A percentile compares a stretch with the other conserved stretches of the same genome.
Conservation (phyloP, 805 yeast genomes). For the Myxozyma mucilagina region DNA sequence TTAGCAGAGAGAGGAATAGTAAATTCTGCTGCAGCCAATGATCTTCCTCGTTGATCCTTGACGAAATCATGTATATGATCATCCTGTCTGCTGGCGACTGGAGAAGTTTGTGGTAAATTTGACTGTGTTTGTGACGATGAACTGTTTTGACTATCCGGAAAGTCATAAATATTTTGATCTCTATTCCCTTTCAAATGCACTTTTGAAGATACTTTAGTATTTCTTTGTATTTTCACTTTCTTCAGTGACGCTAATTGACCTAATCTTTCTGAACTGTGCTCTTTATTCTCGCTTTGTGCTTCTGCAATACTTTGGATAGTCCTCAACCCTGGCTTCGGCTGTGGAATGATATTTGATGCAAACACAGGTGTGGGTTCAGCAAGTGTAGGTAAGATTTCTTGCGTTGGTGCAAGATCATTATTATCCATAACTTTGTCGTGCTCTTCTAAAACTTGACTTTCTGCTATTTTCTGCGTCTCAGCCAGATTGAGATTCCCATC, state of each 20-base stretch:
- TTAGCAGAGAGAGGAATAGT: neutral
- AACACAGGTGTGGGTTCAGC: neutral
- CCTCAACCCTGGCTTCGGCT: neutral
- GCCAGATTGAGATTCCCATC: neutral
- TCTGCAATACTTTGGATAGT: neutral
- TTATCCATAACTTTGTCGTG: neutral
- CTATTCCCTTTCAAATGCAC: neutral
- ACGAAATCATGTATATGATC: neutral
- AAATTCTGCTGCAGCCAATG: neutral
- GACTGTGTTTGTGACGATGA: neutral
- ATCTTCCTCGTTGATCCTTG: neutral
- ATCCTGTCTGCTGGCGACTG: no score
- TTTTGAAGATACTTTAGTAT: neutral
- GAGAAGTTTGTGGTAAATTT: neutral
- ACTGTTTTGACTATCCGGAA: slow-evolving; percentile 1
- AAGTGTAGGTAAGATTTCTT: neutral
- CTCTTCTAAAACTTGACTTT: neutral
- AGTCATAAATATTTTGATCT: neutral
- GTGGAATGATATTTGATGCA: neutral
- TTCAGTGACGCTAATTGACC: neutral
- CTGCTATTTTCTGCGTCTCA: slow-evolving; percentile 1
- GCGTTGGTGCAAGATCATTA: neutral
- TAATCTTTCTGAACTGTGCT: neutral
- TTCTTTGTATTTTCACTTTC: neutral
- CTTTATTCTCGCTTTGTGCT: neutral